Evolutionary conservation across 345 rosid genomes (phyloP).

Genomic region (Citrus sp.): DNA sequence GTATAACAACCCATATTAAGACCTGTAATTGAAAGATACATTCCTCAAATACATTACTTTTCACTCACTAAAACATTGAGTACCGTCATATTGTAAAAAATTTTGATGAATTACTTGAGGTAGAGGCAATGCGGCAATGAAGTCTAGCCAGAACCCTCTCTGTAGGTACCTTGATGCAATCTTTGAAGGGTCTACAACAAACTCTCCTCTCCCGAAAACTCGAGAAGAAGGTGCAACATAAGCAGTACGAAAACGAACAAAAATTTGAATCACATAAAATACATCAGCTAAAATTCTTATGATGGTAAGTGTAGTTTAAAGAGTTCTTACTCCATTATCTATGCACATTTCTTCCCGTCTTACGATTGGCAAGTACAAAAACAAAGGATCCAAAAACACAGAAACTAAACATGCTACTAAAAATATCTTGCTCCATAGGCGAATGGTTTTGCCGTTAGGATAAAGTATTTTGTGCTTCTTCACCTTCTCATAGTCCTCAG

Average conservation of each 20-base stretch:
- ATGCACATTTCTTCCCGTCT: background rate
- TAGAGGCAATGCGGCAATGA: slow-evolving; percentile 14
- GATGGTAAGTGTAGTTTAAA: background rate
- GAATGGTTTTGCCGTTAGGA: slow-evolving; percentile 3
- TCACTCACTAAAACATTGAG: background rate
- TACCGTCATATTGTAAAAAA: background rate
- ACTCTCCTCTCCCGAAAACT: no score
- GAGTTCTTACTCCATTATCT: background rate
- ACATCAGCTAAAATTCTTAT: slow-evolving; percentile 4
- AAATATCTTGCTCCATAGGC: slow-evolving; percentile 17
- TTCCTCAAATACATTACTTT: background rate
- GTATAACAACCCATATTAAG: slow-evolving; percentile 26
- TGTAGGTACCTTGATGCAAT: slow-evolving; percentile 8
- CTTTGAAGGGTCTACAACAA: slow-evolving; percentile 6
- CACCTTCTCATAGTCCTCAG: slow-evolving; percentile 13
- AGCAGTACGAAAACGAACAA: slow-evolving; percentile 10
- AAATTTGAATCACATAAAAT: slow-evolving; percentile 7
- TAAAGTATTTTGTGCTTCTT: background rate
- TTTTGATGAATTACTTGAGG: slow-evolving; percentile 7
- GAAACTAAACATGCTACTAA: slow-evolving; percentile 1
- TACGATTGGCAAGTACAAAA: slow-evolving; percentile 7
- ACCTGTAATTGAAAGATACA: slow-evolving; percentile 13
- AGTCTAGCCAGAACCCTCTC: slow-evolving; percentile 6
- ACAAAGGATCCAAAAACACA: slow-evolving; percentile 11
- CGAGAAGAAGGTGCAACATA: slow-evolving; percentile 13